phyloP scores from a whole-genome alignment of 306 rosid species.

The Sindora glabra region DNA sequence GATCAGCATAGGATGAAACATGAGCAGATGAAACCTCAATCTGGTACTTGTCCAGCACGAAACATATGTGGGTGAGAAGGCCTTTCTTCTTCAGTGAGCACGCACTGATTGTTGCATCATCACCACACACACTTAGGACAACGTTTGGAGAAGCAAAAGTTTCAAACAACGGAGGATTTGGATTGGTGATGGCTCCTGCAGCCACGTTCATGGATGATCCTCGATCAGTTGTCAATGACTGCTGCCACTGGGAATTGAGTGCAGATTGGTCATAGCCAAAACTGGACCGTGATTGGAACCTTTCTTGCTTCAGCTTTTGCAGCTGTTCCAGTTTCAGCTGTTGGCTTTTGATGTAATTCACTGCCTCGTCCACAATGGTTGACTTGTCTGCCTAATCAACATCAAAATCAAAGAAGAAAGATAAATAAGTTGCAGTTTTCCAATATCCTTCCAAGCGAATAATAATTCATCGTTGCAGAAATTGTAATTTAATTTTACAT shows the following conservation, averaged over 20 bases:
- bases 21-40: constrained; percentile 43
- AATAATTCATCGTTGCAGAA: too few relatives aligned
- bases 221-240: constrained; percentile 28
- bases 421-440: too few relatives aligned
- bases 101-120: constrained; percentile 55
- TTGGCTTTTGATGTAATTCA: constrained; percentile 37
- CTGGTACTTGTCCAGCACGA: constrained; percentile 43
- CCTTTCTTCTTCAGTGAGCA: constrained; percentile 38
- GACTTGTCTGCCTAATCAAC: constrained; percentile 47
- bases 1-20: constrained; percentile 20
- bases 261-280: background rate
- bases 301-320: constrained; percentile 44
- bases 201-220: constrained; percentile 16
- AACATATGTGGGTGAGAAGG: constrained; percentile 36
- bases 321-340: constrained; percentile 32
- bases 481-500: too few relatives aligned
- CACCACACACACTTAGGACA: constrained; percentile 42
- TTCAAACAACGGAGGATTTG: constrained; percentile 29
- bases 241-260: constrained; percentile 13
- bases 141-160: constrained; percentile 50
- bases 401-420: background rate
- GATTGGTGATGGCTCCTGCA: background rate
- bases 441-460: too few relatives aligned
- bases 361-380: constrained; percentile 68
- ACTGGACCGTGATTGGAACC: constrained; percentile 6